Conservation (phyloP, 2,329 filamentous ascomycete genomes). For the Lasiodiplodia sp. region DNA sequence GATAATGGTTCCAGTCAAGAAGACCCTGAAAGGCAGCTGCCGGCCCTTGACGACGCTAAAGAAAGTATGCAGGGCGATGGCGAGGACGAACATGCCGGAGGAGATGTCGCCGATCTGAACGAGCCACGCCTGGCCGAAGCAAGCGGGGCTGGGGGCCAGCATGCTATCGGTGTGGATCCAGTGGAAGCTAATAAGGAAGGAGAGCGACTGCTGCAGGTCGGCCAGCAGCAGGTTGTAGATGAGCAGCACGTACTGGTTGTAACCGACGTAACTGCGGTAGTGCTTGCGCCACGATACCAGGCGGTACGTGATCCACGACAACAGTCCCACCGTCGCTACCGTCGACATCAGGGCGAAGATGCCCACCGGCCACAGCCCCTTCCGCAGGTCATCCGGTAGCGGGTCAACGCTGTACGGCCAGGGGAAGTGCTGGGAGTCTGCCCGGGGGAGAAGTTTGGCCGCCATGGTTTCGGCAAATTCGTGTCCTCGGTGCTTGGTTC, state of each 20-base stretch:
- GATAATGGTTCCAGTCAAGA: conserved; percentile 52
- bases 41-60: conserved; percentile 56
- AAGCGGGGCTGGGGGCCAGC: conserved; percentile 51
- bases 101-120: conserved; percentile 61
- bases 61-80: conserved; percentile 63
- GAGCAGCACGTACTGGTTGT: conserved; percentile 63
- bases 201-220: conserved; percentile 61
- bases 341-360: conserved; percentile 57
- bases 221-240: conserved; percentile 62
- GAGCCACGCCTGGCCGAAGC: conserved; percentile 60
- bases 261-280: conserved; percentile 58
- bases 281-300: conserved; percentile 59
- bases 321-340: conserved; percentile 52
- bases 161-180: conserved; percentile 57
- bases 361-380: conserved; percentile 56
- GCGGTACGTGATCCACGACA: conserved; percentile 59
- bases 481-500: neutral
- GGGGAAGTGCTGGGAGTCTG: conserved; percentile 32
- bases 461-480: neutral
- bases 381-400: conserved; percentile 40
- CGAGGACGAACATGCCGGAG: conserved; percentile 61
- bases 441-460: neutral
- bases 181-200: conserved; percentile 57
- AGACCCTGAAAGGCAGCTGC: conserved; percentile 54
- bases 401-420: conserved; percentile 43